Evolutionary conservation across 116 monocot species (phyloP), one percentile per base, ranked within the genome.

Genomic region (Iris pallida): DNA sequence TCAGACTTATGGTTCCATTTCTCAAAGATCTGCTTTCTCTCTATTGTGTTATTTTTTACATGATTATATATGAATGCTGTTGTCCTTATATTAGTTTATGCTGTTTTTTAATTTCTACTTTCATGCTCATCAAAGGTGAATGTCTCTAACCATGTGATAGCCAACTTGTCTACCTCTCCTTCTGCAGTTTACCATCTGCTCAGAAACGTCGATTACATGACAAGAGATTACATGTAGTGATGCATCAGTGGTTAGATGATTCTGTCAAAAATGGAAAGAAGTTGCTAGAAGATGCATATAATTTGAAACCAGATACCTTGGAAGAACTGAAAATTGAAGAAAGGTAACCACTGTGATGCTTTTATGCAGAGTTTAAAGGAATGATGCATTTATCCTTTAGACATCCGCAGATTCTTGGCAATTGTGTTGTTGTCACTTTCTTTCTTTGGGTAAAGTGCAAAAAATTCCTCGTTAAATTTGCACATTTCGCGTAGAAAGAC

Each of bases 161-260:
- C 11, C 18, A 20, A 59, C 40, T 47, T 70, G 18, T 69, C 20
- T 69, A 10, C 47, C 16, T 61, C 42, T 41, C 10, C 42, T 65
- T 45, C 19, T 80, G 75, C 79, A 95, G 99, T 73, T 82, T 78
- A 58, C 76, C 88, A 14, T 48, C 86, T 51, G 48, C 69, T 53
- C 67, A 93, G 16, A 82, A 77, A 59, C 61, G 40, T 1, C 57
- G 82, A 51, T 56, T 99, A 16, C 85, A 81, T 75, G 53, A 65
- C 30, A 88, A 75, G 70, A 77, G 49, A 65, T 68, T 99, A 47
- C 78, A 86, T 77, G 68, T 99, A 63, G 72, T 99, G 64, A 77
- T 11, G 44, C 80, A 86, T 69, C 74, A 81, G 13, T 99, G 99
- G 99, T 18, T 99, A 67, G 90, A 99, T 68, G 88, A 99, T 71